phyloP scores from a whole-genome alignment of 176 grass and related monocot species.

The Oryza glaberrima region DNA sequence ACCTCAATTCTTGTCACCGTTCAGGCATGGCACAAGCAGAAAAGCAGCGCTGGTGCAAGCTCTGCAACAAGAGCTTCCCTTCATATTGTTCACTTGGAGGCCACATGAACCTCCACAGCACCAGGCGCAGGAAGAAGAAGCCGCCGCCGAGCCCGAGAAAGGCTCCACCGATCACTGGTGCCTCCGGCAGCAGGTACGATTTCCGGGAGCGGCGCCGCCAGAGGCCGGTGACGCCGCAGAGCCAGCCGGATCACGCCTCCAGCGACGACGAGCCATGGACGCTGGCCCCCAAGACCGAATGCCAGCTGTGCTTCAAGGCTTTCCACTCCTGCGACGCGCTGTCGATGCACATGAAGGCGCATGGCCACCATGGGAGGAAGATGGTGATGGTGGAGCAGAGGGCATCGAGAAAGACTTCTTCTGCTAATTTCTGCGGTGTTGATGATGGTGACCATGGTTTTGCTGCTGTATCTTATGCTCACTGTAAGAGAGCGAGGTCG shows the following conservation, averaged over 20 bases:
- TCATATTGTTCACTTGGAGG: slow-evolving; percentile 39
- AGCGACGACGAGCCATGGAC: slow-evolving; percentile 32
- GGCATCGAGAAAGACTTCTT: neutral
- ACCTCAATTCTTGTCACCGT: slow-evolving; percentile 3
- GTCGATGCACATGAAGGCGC: slow-evolving; percentile 35
- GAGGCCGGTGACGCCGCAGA: neutral
- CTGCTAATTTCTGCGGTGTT: neutral
- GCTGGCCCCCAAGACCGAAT: slow-evolving; percentile 31
- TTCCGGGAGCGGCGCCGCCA: slow-evolving; percentile 31
- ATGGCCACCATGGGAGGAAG: slow-evolving; percentile 15
- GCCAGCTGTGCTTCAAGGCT: slow-evolving; percentile 47
- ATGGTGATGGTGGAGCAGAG: slow-evolving; percentile 1
- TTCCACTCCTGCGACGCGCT: slow-evolving; percentile 25
- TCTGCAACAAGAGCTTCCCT: slow-evolving; percentile 53
- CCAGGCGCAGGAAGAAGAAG: slow-evolving; percentile 25
- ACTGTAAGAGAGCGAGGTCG: slow-evolving; percentile 1
- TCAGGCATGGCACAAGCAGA: slow-evolving; percentile 40
- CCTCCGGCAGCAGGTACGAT: slow-evolving; percentile 7
- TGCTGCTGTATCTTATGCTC: slow-evolving; percentile 5
- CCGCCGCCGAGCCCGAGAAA: neutral
- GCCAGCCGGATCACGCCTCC: slow-evolving; percentile 21
- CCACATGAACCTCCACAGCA: slow-evolving; percentile 43
- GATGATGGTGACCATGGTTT: neutral
- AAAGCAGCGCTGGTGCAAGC: slow-evolving; percentile 45
- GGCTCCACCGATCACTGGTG: neutral